Base-by-base conservation (phyloP, 345 rosid species). In the Clausena lansium region DNA sequence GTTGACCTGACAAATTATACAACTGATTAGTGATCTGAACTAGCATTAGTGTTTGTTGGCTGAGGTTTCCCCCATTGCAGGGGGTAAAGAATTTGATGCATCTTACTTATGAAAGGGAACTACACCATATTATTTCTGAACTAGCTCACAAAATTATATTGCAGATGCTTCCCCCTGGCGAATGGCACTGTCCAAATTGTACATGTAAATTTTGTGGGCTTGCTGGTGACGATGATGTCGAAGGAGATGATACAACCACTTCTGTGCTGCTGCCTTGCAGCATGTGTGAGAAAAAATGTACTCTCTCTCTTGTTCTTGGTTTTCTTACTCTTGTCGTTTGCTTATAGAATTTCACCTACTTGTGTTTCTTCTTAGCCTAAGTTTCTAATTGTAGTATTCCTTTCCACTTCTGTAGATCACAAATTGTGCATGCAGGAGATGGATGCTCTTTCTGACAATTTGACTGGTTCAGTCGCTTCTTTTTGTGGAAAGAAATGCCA, bases 131-230 rank as follows among this genome's bases (percentile, higher is more conserved):
- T 50, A n/a, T 59, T 69, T 36, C 17, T 39, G 50, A 45, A 45
- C 50, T 45, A 45, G 50, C 50, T 45, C 50, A 13, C 50, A 45
- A 45, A 45, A 13, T 70, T 63, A 60, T 39, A 35, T 86, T 83
- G 83, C 92, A 97, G 98, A 84, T 76, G 84, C 94, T 94, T 81
- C 98, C 99, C 41, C 75, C 75, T 24, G 99, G 99, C 13, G 92
- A 87, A 75, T 97, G 98, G 98, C 92, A 91, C 86, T 97, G 99
- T 85, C 91, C 96, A 75, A 89, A 89, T 73, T 97, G 99, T 84
- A 87, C 88, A 22, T 97, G 99, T 88, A 97, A 92, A 86, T 91
- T 89, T 86, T 97, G 99, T 84, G 87, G 91, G 78, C 66, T 60
- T 67, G 89, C 84, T 41, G 86, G 85, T 66, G 81, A 76, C 55